A percentile compares a stretch with the other conserved stretches of the same genome.
These are phyloP conservation scores for Drosera capensis DNA, from an alignment of 148 eudicot species.

Conservation along the genomic window DNA sequence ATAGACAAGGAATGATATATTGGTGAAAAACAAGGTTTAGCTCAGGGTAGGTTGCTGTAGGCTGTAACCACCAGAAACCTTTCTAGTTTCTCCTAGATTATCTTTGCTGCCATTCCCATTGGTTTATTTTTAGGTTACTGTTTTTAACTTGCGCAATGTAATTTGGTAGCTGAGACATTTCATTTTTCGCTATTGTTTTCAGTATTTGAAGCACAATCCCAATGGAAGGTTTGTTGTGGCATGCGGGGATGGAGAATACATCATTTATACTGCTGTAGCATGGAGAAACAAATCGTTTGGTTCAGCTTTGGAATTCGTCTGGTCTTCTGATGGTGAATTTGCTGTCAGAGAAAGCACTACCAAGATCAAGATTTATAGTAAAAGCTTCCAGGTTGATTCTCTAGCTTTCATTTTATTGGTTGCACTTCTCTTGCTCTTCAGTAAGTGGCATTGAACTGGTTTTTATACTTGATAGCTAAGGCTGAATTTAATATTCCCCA, in stretches of 20 bases:
- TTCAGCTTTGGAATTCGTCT: conserved; percentile 82
- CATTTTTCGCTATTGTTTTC: conserved; percentile 10
- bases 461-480: no score
- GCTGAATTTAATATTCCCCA: no score
- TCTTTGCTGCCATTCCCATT: no score
- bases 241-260: conserved; percentile 91
- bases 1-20: no score
- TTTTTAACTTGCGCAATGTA: neutral
- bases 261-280: conserved; percentile 81
- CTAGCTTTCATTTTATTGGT: conserved; percentile 14
- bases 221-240: conserved; percentile 98
- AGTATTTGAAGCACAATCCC: conserved; percentile 90
- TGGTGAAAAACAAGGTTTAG: no score
- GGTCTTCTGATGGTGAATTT: conserved; percentile 96
- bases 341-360: conserved; percentile 97
- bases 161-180: neutral
- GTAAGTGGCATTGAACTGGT: neutral
- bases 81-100: no score
- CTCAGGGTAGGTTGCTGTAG: no score
- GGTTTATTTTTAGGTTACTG: neutral
- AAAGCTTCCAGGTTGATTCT: conserved; percentile 71
- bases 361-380: conserved; percentile 76
- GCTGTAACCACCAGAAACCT: no score
- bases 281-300: conserved; percentile 98
- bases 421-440: neutral